Conservation (phyloP, 805 yeast genomes). For the Hagleromyces aurorensis region DNA sequence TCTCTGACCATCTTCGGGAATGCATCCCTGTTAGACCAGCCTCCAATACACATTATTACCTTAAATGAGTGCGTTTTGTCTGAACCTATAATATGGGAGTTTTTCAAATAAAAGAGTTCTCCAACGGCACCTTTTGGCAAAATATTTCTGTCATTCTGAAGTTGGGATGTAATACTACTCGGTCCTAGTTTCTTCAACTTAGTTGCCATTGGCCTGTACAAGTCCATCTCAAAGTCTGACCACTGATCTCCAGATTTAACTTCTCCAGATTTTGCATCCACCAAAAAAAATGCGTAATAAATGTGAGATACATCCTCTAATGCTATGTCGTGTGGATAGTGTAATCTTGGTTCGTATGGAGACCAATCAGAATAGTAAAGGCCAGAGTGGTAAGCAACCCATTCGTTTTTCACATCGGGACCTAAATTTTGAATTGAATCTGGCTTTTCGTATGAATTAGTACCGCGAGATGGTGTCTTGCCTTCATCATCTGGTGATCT, state of each 20-base stretch:
- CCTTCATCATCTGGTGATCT: too few species aligned
- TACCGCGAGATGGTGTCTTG: too few species aligned
- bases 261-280: conserved; percentile 46
- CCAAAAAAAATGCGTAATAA: conserved; percentile 67
- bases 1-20: conserved; percentile 42
- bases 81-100: conserved; percentile 8
- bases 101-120: conserved; percentile 42
- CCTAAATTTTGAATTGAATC: too few species aligned
- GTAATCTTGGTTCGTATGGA: conserved; percentile 51
- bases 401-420: conserved; percentile 1
- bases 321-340: conserved; percentile 57
- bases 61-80: conserved; percentile 35
- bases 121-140: conserved; percentile 41
- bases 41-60: conserved; percentile 75
- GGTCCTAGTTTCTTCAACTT: conserved; percentile 4
- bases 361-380: conserved; percentile 59
- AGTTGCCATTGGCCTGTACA: conserved; percentile 13
- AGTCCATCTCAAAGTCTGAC: conserved; percentile 48
- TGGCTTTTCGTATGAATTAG: too few species aligned
- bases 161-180: background rate
- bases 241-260: conserved; percentile 52
- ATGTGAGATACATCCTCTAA: conserved; percentile 51
- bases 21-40: conserved; percentile 49
- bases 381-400: conserved; percentile 21
- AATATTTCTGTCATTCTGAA: conserved; percentile 1